Evolutionary conservation across 176 grass and related monocot species (phyloP).

Genomic region (Oryza glumipatula): DNA sequence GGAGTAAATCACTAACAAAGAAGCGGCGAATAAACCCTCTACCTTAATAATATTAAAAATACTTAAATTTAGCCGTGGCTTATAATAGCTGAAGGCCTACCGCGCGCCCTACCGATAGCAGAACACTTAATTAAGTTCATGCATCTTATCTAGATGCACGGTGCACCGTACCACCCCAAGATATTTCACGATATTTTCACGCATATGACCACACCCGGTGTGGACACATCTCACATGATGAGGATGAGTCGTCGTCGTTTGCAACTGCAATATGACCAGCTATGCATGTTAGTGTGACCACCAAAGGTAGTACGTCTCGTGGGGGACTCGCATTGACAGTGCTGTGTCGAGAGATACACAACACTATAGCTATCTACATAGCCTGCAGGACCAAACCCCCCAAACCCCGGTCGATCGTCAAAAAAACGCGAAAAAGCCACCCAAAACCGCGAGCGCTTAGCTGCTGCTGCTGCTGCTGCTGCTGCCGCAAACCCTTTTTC

Average conservation of each 20-base stretch:
- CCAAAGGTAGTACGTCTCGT: background rate
- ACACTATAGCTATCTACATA: background rate
- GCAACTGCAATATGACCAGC: background rate
- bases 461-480: background rate
- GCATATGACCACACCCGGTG: background rate
- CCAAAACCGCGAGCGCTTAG: background rate
- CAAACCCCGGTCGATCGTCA: background rate
- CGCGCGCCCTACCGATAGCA: too few relatives aligned
- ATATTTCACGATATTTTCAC: constrained; percentile 18
- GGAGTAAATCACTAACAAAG: too few relatives aligned
- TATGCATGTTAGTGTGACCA: background rate
- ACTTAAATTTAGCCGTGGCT: too few relatives aligned
- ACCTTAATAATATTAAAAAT: too few relatives aligned
- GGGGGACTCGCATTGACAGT: background rate
- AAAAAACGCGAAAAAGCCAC: constrained; percentile 5
- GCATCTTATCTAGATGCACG: background rate
- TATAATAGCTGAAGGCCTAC: too few relatives aligned
- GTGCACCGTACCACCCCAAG: background rate
- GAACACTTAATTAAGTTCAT: background rate
- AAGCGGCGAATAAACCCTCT: too few relatives aligned
- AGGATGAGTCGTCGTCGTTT: background rate
- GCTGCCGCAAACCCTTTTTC: background rate
- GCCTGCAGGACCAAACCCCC: background rate
- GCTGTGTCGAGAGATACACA: background rate
- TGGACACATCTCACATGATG: background rate